phyloP scores from a whole-genome alignment of 345 rosid genomes.

The Eucalyptus cloeziana region DNA sequence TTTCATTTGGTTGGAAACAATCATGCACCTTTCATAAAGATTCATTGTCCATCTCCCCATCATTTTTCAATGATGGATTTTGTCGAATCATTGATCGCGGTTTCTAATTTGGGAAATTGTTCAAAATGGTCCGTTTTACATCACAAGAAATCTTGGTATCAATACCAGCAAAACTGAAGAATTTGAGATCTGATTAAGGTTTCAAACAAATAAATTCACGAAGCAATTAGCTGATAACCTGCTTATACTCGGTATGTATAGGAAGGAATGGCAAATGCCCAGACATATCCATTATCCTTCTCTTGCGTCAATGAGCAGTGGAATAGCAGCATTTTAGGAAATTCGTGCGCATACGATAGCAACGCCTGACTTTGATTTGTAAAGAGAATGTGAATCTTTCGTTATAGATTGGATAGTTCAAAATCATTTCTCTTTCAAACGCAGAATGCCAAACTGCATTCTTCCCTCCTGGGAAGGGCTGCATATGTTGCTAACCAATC shows the following conservation, averaged over 20 bases:
- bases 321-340: not conserved
- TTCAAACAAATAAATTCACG: not conserved
- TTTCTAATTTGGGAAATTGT: not conserved
- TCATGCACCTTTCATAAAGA: not conserved
- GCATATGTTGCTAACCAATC: not conserved
- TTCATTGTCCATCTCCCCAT: not conserved
- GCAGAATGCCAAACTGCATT: not conserved
- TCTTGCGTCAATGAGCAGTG: not conserved
- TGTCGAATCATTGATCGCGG: not conserved
- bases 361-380: not conserved
- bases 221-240: not conserved
- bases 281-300: not conserved
- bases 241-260: not conserved
- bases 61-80: not conserved
- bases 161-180: not conserved
- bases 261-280: not conserved
- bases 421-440: not conserved
- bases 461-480: not conserved
- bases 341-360: not conserved
- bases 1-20: not conserved
- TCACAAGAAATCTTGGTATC: not conserved
- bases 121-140: not conserved
- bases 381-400: not conserved
- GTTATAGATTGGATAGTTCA: not conserved
- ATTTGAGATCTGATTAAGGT: not conserved